These are phyloP conservation scores for Fomitopsis schrenkii DNA, from an alignment of 1,284 basidiomycete species.

Conservation along the genomic window DNA sequence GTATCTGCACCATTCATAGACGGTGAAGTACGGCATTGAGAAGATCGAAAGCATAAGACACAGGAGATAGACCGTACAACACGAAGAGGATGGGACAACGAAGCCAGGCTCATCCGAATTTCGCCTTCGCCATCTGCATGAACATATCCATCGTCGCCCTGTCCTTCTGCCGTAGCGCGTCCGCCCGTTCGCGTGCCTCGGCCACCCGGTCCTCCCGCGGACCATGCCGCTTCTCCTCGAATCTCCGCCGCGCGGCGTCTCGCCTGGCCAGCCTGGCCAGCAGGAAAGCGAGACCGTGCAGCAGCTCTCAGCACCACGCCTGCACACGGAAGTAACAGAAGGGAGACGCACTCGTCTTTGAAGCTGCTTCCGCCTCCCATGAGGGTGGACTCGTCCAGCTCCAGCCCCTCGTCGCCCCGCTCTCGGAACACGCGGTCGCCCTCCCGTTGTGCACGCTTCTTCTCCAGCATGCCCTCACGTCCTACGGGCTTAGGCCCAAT, in stretches of 20 bases:
- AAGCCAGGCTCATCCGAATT: constrained; percentile 50
- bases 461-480: constrained; percentile 70
- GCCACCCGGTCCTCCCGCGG: constrained; percentile 44
- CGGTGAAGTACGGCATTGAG: not conserved
- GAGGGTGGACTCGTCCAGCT: constrained; percentile 63
- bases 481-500: constrained; percentile 73
- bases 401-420: constrained; percentile 66
- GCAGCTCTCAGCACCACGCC: not conserved
- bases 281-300: not conserved
- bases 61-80: not conserved
- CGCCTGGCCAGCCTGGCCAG: constrained; percentile 57
- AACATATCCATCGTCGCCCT: constrained; percentile 84
- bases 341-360: constrained; percentile 52
- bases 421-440: constrained; percentile 62
- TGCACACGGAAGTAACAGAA: constrained; percentile 2
- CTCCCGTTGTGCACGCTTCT: constrained; percentile 65
- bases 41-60: not conserved
- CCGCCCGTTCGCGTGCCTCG: constrained; percentile 48
- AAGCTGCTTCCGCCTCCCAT: constrained; percentile 75
- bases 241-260: constrained; percentile 57
- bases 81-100: not conserved
- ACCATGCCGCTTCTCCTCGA: constrained; percentile 42
- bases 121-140: constrained; percentile 69
- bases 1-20: not conserved
- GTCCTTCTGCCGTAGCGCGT: constrained; percentile 63